phyloP scores from a whole-genome alignment of 1,284 basidiomycete species.

The Neolentinus lepideus region DNA sequence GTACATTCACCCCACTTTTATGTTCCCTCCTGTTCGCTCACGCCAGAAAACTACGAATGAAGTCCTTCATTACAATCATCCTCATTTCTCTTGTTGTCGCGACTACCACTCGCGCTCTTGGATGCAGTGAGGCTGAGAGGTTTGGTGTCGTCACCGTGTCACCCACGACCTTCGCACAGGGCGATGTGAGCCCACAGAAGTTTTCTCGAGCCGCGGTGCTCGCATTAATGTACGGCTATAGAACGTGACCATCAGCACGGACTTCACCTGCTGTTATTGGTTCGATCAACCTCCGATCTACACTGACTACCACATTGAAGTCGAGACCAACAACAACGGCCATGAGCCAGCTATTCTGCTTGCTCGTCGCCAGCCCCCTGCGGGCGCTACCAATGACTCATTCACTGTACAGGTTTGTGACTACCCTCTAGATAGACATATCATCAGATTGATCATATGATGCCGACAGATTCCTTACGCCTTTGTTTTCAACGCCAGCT shows the following conservation, averaged over 20 bases:
- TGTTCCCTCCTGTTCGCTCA: too few species aligned
- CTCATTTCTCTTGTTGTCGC: too few species aligned
- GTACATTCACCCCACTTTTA: too few species aligned
- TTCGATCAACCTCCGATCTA: slow-evolving; percentile 13
- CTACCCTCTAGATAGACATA: neutral
- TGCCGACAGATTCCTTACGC: slow-evolving; percentile 19
- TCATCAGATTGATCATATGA: neutral
- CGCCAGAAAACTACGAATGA: too few species aligned
- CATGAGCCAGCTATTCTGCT: slow-evolving; percentile 23
- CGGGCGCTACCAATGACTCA: neutral
- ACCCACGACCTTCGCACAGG: too few species aligned
- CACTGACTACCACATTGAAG: slow-evolving; percentile 26
- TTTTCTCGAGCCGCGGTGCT: too few species aligned
- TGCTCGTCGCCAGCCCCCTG: slow-evolving; percentile 10
- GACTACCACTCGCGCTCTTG: too few species aligned
- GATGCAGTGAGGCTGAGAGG: too few species aligned
- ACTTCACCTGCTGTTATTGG: neutral
- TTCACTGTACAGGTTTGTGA: neutral
- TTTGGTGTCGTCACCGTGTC: too few species aligned
- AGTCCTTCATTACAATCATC: too few species aligned
- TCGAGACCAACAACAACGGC: slow-evolving; percentile 22
- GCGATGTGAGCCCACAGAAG: too few species aligned
- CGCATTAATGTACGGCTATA: slow-evolving; percentile 1
- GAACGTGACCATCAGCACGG: neutral
- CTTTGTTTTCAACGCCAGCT: slow-evolving; percentile 17